Base-by-base conservation (phyloP, 2,329 filamentous ascomycete species). In the Aspergillus ochraceoroseus region DNA sequence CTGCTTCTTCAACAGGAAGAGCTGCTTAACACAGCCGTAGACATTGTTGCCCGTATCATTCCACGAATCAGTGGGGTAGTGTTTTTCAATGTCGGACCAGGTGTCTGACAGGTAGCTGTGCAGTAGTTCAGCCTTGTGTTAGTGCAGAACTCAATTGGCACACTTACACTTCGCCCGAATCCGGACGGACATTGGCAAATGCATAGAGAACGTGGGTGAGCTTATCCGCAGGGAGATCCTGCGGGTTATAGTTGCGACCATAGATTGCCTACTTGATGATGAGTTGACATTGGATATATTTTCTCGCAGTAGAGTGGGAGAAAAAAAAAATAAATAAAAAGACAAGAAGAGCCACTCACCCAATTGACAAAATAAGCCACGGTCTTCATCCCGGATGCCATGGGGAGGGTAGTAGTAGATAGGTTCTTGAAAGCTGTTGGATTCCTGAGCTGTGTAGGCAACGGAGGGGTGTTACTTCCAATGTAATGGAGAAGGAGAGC, bases 181-280 rank as follows among this genome's bases (percentile, higher is more conserved):
- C 85, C 2, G 81, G 76, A 1, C 80, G 77, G 43, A 94, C 79
- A 62, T 95, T 92, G 57, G 86, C 88, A 66, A 95, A 95, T 7
- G 88, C 75, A 54, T 94, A 95, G 11, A 95, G 77, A 5, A 95
- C 67, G 59, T 95, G 89, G 0, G 88, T 95, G 22, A 95, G 75
- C 46, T 87, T 84, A 38, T 88, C 77, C 2, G 76, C 81, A 0
- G 86, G 86, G 2, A 95, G 74, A 58, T 92, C 80, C 58, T 92
- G 84, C 0, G 88, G 87, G 9, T 80, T 75, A 61, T 92, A 84
- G 57, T 89, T 84, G 43, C 88, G 80, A 28, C 73, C 86, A 64
- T 95, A 95, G 54, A 94, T 90, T 51, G 84, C 85, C 86, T 71
- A 26, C 15, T 25, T n/a, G 23, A n/a, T 7, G 15, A 31, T 44